A percentile compares a stretch with the other conserved stretches of the same genome.
phyloP scores from a whole-genome alignment of 192 early-diverging fungal species.

The Jimgerdemannia lactiflua region DNA sequence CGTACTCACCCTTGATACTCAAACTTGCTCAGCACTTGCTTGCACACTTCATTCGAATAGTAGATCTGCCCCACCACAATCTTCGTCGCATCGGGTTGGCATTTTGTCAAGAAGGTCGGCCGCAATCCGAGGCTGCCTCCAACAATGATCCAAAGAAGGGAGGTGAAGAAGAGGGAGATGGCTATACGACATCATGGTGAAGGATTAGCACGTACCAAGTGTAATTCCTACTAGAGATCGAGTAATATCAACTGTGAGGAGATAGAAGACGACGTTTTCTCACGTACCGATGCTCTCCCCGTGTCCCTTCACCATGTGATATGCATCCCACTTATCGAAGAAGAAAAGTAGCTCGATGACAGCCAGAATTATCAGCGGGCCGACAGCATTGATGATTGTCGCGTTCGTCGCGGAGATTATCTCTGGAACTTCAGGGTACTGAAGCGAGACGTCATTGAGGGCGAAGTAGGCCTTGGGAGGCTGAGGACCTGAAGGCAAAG shows the following conservation, averaged over 20 bases:
- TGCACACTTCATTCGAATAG: constrained; percentile 17
- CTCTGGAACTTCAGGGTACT: constrained; percentile 1
- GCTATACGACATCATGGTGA: neutral
- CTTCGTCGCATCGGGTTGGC: constrained; percentile 5
- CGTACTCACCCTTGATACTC: constrained; percentile 20
- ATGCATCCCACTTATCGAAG: constrained; percentile 12
- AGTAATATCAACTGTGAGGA: too few relatives aligned
- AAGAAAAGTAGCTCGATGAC: constrained; percentile 15
- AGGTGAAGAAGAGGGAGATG: constrained; percentile 8
- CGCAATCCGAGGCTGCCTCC: constrained; percentile 17
- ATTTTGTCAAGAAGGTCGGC: constrained; percentile 18
- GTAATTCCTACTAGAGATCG: too few relatives aligned
- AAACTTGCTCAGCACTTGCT: constrained; percentile 6
- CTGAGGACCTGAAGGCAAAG: constrained; percentile 5
- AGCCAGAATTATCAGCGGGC: constrained; percentile 9
- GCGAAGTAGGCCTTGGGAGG: constrained; percentile 18
- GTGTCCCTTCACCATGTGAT: constrained; percentile 18
- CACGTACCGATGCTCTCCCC: neutral
- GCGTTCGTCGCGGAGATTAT: constrained; percentile 11
- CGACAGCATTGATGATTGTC: constrained; percentile 4
- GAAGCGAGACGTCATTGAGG: neutral
- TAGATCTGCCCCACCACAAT: neutral
- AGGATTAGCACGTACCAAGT: neutral
- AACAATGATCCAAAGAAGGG: constrained; percentile 11
- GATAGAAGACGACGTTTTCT: neutral